phyloP scores from a whole-genome alignment of 2,329 filamentous ascomycete genomes.

The Fusarium agapanthi region DNA sequence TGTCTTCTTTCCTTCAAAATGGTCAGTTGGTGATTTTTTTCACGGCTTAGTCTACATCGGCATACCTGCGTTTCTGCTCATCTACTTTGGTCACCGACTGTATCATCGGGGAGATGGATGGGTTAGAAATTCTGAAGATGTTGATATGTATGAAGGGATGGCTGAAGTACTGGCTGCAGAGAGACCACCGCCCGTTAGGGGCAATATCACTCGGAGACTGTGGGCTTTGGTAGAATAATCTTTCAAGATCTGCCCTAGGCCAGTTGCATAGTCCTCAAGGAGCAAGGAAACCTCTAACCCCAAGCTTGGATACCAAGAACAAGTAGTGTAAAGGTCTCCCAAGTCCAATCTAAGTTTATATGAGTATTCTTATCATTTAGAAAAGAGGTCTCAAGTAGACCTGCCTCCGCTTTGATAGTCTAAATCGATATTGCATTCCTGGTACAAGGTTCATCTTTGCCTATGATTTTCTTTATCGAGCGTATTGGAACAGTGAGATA shows the following conservation, averaged over 20 bases:
- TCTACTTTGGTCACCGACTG: background rate
- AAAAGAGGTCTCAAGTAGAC: background rate
- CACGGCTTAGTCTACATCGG: background rate
- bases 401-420: background rate
- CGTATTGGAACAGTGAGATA: background rate
- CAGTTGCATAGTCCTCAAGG: background rate
- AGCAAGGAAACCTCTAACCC: background rate
- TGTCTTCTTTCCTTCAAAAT: background rate
- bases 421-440: background rate
- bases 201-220: background rate
- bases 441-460: background rate
- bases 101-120: background rate
- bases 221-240: background rate
- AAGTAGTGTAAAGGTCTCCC: background rate
- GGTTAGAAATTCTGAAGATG: background rate
- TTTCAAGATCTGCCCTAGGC: background rate
- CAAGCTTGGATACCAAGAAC: background rate
- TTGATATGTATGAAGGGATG: background rate
- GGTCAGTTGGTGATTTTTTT: background rate
- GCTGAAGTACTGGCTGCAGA: background rate
- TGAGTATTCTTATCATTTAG: background rate
- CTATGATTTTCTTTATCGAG: background rate
- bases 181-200: background rate
- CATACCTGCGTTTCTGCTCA: background rate
- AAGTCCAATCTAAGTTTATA: background rate